Evolutionary conservation across 2,329 filamentous ascomycete species (phyloP).

Genomic region (Talaromyces sp.): DNA sequence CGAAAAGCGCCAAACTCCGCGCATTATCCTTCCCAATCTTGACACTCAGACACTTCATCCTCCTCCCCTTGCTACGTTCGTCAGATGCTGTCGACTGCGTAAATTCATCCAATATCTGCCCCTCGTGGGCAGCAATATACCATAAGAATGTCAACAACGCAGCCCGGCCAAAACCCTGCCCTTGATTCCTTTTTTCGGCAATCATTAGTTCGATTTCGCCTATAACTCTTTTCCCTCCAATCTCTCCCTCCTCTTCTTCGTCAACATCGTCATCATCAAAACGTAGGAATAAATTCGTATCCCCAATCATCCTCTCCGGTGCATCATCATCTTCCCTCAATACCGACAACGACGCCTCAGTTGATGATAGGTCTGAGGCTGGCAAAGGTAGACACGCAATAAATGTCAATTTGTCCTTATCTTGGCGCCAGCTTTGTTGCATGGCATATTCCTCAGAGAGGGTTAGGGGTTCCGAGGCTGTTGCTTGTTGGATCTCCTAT

Average conservation of each 20-base stretch:
- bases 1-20: slow-evolving; percentile 59
- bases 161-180: slow-evolving; percentile 63
- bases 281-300: slow-evolving; percentile 78
- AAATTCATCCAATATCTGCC: slow-evolving; percentile 59
- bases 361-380: background rate
- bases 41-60: slow-evolving; percentile 51
- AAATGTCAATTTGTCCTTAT: slow-evolving; percentile 86
- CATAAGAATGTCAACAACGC: slow-evolving; percentile 65
- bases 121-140: slow-evolving; percentile 60
- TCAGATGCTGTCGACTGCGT: slow-evolving; percentile 20
- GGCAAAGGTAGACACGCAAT: slow-evolving; percentile 64
- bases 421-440: slow-evolving; percentile 80
- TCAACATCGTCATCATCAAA: slow-evolving; percentile 49
- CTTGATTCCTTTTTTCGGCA: slow-evolving; percentile 56
- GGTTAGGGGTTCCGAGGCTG: slow-evolving; percentile 79
- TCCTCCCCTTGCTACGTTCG: slow-evolving; percentile 6
- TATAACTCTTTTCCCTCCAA: slow-evolving; percentile 33
- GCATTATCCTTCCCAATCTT: slow-evolving; percentile 60
- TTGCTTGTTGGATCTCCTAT: slow-evolving; percentile 71
- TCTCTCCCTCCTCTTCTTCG: slow-evolving; percentile 17
- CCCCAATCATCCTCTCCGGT: slow-evolving; percentile 62
- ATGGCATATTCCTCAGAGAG: slow-evolving; percentile 83
- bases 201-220: slow-evolving; percentile 90
- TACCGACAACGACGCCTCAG: background rate
- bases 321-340: slow-evolving; percentile 51